Evolutionary conservation across 2,329 filamentous ascomycete species (phyloP).

Genomic region (Nemania sp.): DNA sequence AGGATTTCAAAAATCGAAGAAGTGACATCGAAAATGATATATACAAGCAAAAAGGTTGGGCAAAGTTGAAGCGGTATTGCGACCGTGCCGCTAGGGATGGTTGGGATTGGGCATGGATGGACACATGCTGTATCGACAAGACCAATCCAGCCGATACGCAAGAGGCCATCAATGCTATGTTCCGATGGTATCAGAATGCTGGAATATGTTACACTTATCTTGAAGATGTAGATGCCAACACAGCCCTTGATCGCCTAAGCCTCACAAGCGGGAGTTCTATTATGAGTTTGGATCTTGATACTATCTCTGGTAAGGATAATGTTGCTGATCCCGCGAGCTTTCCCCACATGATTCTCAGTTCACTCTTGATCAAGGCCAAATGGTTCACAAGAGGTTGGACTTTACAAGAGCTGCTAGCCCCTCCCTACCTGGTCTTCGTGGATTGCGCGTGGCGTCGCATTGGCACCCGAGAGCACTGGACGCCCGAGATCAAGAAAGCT

Average conservation of each 20-base stretch:
- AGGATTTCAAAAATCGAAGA: constrained; percentile 36
- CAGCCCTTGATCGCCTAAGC: not conserved
- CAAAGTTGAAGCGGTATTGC: constrained; percentile 34
- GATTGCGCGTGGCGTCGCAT: constrained; percentile 23
- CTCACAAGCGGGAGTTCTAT: not conserved
- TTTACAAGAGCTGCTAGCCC: constrained; percentile 9
- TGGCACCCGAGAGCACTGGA: constrained; percentile 18
- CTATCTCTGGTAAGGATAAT: constrained; percentile 7
- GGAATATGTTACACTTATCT: constrained; percentile 32
- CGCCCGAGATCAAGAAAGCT: constrained; percentile 18
- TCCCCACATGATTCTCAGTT: constrained; percentile 9
- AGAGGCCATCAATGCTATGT: constrained; percentile 36
- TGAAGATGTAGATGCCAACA: constrained; percentile 24
- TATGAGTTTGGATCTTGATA: constrained; percentile 17
- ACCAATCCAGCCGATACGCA: constrained; percentile 24
- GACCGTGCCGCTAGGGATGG: constrained; percentile 32
- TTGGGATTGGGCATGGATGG: constrained; percentile 35
- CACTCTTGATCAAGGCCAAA: constrained; percentile 20
- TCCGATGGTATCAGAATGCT: constrained; percentile 34
- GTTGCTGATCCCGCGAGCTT: not conserved
- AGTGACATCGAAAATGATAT: constrained; percentile 29
- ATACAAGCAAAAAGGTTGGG: constrained; percentile 35
- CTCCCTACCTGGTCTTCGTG: constrained; percentile 25
- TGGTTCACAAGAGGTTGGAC: constrained; percentile 23
- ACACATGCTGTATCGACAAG: constrained; percentile 38